Evolutionary conservation across 208 protist genomes (phyloP), one percentile per base, ranked within the genome.

Genomic region (Polymyxa betae): DNA sequence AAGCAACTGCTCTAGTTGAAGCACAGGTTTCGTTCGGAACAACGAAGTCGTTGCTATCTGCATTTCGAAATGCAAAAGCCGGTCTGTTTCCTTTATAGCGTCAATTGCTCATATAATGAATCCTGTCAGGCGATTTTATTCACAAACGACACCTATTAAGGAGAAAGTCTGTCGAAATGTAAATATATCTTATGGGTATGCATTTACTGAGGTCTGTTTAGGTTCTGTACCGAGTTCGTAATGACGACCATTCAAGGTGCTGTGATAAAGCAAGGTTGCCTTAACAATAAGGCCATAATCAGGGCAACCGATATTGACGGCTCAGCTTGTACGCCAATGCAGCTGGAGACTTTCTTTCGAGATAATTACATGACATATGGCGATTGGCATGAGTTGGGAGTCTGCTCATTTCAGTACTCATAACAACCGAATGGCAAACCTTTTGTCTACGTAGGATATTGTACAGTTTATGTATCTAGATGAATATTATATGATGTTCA

Each of bases 201-300:
- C n/a, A n/a, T n/a, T n/a, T n/a, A n/a, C n/a, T n/a, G 24, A 60
- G 24, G 24, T 12, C 5, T 82, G 5, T 5, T 38, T 12, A 82
- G n/a, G 72, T 82, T 82, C n/a, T 82, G 72, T n/a, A 82, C 72
- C 72, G 72, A 82, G 40, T 82, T 82, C 72, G 72, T 82, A 20
- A 82, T 82, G 72, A 45, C n/a, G 72, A 38, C 35, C 16, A 43
- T 82, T 12, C 72, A 82, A n/a, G 72, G 16, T 5, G 72, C 72
- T 43, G 35, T 82, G 16, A 45, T 45, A 20, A 12, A 43, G 72
- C 72, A 38, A 43, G n/a, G 35, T n/a, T 5, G 16, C 5, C 40
- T 82, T n/a, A n/a, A 82, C 35, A 12, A 5, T n/a, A 12, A 20
- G 5, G 5, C n/a, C 16, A 5, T 82, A 43, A n/a, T 82, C 40